Evolutionary conservation across 2,329 filamentous ascomycete genomes (phyloP).

Genomic region (Xylaria sp.): DNA sequence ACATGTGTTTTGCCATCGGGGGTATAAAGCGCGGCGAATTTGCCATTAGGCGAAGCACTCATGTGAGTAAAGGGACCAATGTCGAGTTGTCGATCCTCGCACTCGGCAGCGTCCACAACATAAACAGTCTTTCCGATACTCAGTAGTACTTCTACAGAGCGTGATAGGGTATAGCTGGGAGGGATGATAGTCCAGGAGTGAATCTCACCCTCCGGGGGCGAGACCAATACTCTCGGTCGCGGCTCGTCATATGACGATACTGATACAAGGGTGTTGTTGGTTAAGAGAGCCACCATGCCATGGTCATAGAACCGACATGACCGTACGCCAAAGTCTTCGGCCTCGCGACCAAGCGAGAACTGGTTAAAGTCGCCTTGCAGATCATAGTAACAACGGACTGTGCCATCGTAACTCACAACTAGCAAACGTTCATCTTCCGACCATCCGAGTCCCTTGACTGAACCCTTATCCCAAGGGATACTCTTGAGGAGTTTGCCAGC

Average conservation of each 20-base stretch:
- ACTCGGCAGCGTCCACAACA: constrained; percentile 80
- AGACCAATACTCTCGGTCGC: constrained; percentile 73
- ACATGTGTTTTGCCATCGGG: constrained; percentile 82
- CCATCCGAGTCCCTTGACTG: constrained; percentile 87
- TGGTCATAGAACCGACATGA: constrained; percentile 89
- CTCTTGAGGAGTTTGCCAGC: constrained; percentile 81
- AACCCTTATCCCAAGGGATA: constrained; percentile 86
- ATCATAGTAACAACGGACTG: constrained; percentile 82
- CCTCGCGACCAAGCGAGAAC: constrained; percentile 83
- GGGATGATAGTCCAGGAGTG: constrained; percentile 87
- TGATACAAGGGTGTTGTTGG: constrained; percentile 79
- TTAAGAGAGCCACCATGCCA: constrained; percentile 87
- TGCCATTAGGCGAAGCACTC: constrained; percentile 83
- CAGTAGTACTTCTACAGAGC: constrained; percentile 86
- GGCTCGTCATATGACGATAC: constrained; percentile 91
- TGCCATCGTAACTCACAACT: constrained; percentile 83
- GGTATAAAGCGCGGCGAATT: constrained; percentile 82
- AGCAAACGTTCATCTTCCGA: constrained; percentile 91
- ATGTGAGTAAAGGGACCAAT: constrained; percentile 91
- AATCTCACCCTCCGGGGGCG: constrained; percentile 70
- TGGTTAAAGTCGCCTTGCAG: constrained; percentile 93
- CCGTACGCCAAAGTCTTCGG: constrained; percentile 80
- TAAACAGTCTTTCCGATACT: constrained; percentile 81
- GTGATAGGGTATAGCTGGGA: constrained; percentile 80
- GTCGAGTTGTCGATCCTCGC: constrained; percentile 84